A percentile compares a stretch with the other conserved stretches of the same genome.
These are phyloP conservation scores for Picea glauca DNA, from an alignment of 75 land plant genomes.

Conservation along the genomic window DNA sequence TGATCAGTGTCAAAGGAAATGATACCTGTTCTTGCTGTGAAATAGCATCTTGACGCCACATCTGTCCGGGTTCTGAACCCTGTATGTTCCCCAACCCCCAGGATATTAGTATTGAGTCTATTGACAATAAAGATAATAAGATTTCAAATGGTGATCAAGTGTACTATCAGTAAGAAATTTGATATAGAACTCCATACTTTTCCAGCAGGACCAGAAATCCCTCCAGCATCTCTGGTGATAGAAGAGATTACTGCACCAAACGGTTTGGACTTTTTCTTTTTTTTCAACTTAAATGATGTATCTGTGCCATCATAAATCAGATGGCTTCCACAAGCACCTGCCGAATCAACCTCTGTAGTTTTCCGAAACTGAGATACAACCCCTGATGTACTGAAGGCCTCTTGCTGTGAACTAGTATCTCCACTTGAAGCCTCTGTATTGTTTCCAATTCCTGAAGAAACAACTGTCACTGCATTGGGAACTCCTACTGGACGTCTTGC, in stretches of 20 bases:
- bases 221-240: conserved; percentile 12
- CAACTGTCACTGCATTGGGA: conserved; percentile 25
- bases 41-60: conserved; percentile 38
- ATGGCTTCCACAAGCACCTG: conserved; percentile 39
- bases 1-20: background rate
- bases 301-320: conserved; percentile 49
- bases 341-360: conserved; percentile 59
- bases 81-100: conserved; percentile 4
- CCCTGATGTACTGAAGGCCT: conserved; percentile 49
- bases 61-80: conserved; percentile 43
- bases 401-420: conserved; percentile 74
- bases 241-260: conserved; percentile 24
- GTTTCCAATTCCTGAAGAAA: conserved; percentile 15
- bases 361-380: conserved; percentile 41
- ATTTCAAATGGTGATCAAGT: background rate
- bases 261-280: conserved; percentile 84
- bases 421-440: conserved; percentile 80
- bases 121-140: no score
- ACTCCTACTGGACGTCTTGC: conserved; percentile 56
- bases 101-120: background rate
- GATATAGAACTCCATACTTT: conserved; percentile 12
- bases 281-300: conserved; percentile 47
- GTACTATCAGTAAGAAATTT: no score
- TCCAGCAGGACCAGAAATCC: conserved; percentile 9
- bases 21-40: conserved; percentile 46